Conservation (phyloP, 495 filamentous ascomycete genomes). For the Corynascus novoguineensis region DNA sequence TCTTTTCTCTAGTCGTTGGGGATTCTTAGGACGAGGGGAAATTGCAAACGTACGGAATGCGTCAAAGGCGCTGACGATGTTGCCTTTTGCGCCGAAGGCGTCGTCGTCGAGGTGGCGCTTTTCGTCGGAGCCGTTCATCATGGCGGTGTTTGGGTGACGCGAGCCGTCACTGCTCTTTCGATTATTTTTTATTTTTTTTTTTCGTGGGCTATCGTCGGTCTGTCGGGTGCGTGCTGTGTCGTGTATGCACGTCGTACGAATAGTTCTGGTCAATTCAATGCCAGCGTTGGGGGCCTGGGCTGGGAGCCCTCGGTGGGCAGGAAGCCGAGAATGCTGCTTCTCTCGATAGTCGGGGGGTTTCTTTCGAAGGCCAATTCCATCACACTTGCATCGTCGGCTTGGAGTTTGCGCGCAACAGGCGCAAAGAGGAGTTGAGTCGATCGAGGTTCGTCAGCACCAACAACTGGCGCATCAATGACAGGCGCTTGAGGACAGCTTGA, state of each 20-base stretch:
- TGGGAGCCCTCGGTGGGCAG: neutral
- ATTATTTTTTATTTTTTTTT: neutral
- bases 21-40: constrained; percentile 21
- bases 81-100: constrained; percentile 67
- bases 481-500: constrained; percentile 18
- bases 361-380: neutral
- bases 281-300: neutral
- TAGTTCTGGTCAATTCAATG: no score
- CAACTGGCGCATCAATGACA: neutral
- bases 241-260: no score
- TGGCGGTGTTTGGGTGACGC: constrained; percentile 11
- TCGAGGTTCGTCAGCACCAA: neutral
- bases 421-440: neutral
- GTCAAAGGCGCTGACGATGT: constrained; percentile 81
- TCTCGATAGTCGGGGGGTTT: neutral
- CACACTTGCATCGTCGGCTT: neutral
- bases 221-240: no score
- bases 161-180: neutral
- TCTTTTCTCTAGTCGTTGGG: neutral
- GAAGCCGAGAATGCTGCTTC: neutral
- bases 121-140: constrained; percentile 57
- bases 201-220: neutral
- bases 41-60: constrained; percentile 82
- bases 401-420: neutral
- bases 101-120: constrained; percentile 53